Evolutionary conservation across 257 asterid species (phyloP).

Genomic region (Misopates orontium): DNA sequence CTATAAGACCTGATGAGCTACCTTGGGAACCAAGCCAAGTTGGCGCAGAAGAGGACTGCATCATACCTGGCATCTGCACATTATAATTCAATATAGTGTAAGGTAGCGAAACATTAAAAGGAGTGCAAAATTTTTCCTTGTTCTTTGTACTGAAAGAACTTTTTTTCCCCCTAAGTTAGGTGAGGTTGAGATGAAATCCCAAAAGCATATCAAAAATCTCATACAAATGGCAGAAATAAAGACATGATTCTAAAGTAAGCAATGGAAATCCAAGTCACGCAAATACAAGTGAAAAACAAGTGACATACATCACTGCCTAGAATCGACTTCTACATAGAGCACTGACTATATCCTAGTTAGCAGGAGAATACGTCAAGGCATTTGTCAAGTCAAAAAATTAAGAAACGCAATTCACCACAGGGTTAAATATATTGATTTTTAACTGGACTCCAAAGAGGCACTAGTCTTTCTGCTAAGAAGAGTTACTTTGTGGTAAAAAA

Average conservation of each 20-base stretch:
- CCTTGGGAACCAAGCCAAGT: conserved; percentile 90
- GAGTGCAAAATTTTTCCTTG: conserved; percentile 19
- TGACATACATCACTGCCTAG: conserved; percentile 15
- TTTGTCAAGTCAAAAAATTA: no score
- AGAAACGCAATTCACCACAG: no score
- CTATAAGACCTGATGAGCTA: conserved; percentile 87
- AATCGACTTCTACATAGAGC: not conserved
- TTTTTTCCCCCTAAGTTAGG: conserved; percentile 6
- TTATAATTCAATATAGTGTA: conserved; percentile 34
- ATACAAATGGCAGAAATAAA: no score
- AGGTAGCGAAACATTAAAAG: conserved; percentile 25
- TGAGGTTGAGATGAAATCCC: conserved; percentile 21
- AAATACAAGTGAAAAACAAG: no score
- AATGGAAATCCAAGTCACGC: no score
- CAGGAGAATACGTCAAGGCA: no score
- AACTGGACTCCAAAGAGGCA: no score
- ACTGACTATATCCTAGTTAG: no score
- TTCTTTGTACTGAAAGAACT: conserved; percentile 5
- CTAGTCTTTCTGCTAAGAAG: no score
- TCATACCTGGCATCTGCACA: conserved; percentile 78
- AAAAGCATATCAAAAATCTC: conserved; percentile 10
- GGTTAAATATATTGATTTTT: no score
- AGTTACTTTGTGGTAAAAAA: no score
- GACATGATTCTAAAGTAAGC: no score
- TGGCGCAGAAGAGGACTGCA: conserved; percentile 75